Conservation (phyloP, 495 filamentous ascomycete species). For the Aspergillus homomorphus region DNA sequence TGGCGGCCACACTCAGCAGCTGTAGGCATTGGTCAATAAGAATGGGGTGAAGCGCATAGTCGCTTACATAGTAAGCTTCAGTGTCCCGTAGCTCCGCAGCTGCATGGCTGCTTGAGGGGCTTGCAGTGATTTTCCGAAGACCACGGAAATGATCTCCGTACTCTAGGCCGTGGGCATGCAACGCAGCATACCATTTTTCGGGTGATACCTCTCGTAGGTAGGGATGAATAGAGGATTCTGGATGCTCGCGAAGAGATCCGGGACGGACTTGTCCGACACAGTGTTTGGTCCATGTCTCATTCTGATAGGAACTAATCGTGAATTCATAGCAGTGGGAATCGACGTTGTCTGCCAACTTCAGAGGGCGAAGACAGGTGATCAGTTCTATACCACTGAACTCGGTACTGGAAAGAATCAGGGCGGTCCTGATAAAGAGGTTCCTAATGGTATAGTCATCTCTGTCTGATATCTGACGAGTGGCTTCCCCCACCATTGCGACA, state of each 20-base stretch:
- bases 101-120: not conserved
- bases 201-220: slow-evolving; percentile 3
- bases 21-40: slow-evolving; percentile 18
- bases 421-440: slow-evolving; percentile 20
- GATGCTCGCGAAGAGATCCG: no score
- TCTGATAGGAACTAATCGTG: slow-evolving; percentile 33
- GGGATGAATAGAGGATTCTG: not conserved
- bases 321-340: slow-evolving; percentile 46
- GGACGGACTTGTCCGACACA: slow-evolving; percentile 31
- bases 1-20: slow-evolving; percentile 4
- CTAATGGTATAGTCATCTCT: slow-evolving; percentile 18
- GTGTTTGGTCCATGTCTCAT: slow-evolving; percentile 36
- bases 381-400: slow-evolving; percentile 18
- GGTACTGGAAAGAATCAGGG: slow-evolving; percentile 23
- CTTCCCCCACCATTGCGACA: slow-evolving; percentile 48
- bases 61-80: not conserved
- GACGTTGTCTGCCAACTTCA: slow-evolving; percentile 25
- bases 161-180: slow-evolving; percentile 33
- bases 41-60: slow-evolving; percentile 9
- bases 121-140: slow-evolving; percentile 23
- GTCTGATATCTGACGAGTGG: slow-evolving; percentile 37
- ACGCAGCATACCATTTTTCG: slow-evolving; percentile 19
- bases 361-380: slow-evolving; percentile 29
- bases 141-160: slow-evolving; percentile 28
- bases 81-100: not conserved